Percentiles rank a stretch among this genome's conserved stretches.
These are phyloP conservation scores for Sporothrix phasma DNA, from an alignment of 2,329 filamentous ascomycete species.

Conservation along the genomic window DNA sequence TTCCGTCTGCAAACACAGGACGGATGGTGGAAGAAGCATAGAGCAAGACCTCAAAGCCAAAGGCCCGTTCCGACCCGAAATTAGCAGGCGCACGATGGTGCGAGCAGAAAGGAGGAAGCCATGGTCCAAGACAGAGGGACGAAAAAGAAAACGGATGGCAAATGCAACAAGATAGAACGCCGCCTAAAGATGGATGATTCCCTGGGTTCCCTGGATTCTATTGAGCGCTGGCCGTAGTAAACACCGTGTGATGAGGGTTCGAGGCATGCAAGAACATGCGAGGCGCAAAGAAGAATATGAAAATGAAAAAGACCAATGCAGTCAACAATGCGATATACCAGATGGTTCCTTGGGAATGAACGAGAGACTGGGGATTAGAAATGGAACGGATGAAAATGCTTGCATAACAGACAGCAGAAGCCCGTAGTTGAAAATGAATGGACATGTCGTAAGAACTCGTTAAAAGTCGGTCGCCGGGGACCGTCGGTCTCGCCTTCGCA, in stretches of 20 bases:
- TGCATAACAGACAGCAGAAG: neutral
- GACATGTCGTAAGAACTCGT: slow-evolving; percentile 15
- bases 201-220: slow-evolving; percentile 13
- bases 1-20: neutral
- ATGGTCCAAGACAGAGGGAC: neutral
- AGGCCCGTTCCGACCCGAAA: too few relatives aligned
- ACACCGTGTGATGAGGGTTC: slow-evolving; percentile 9
- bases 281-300: neutral
- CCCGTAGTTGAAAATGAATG: neutral
- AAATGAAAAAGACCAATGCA: neutral
- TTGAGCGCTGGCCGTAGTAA: slow-evolving; percentile 8
- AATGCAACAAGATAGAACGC: slow-evolving; percentile 10
- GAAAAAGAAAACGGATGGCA: neutral
- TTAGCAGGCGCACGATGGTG: neutral
- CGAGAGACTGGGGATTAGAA: neutral
- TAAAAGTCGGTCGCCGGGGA: neutral
- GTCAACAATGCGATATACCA: neutral
- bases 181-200: slow-evolving; percentile 14
- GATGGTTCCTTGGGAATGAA: neutral
- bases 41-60: neutral
- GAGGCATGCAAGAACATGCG: neutral
- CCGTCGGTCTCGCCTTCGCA: too few relatives aligned
- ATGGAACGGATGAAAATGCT: neutral
- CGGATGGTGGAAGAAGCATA: neutral
- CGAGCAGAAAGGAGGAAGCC: neutral